Conservation (phyloP, 495 filamentous ascomycete species). For the Clavariopsis aquatica region DNA sequence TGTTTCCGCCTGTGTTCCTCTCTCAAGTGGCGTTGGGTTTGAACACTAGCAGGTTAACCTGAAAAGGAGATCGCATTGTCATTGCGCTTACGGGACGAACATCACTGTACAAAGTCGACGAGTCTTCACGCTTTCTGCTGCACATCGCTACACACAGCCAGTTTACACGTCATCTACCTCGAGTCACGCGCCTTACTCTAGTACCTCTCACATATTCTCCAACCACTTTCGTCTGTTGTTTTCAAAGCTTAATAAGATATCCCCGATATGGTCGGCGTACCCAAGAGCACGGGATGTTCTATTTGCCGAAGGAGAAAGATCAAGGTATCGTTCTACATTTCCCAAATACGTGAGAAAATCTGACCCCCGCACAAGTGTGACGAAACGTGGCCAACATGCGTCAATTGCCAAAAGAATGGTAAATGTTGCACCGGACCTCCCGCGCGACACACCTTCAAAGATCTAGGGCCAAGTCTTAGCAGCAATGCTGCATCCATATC, state of each 20-base stretch:
- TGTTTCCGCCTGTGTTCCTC: not conserved
- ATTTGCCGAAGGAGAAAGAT: constrained; percentile 31
- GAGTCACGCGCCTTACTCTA: not conserved
- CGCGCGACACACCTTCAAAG: constrained; percentile 31
- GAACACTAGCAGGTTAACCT: not conserved
- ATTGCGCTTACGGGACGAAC: not conserved
- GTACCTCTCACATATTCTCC: not conserved
- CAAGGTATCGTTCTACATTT: constrained; percentile 13
- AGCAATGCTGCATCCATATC: not conserved
- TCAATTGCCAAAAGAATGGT: constrained; percentile 29
- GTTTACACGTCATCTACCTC: not conserved
- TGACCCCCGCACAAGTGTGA: constrained; percentile 19
- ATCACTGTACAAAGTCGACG: not conserved
- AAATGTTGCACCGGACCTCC: constrained; percentile 31
- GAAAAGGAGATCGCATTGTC: not conserved
- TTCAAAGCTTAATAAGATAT: not conserved
- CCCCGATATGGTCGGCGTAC: constrained; percentile 28
- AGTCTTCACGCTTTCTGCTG: not conserved
- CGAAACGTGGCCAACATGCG: constrained; percentile 28
- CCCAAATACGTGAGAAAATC: not conserved
- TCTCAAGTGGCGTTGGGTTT: not conserved
- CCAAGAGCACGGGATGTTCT: constrained; percentile 32
- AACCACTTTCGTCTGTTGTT: not conserved
- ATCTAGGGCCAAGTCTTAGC: constrained; percentile 17
- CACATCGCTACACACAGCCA: not conserved